These are phyloP conservation scores for Xylaria sp. DNA, from an alignment of 2,329 filamentous ascomycete genomes.

Conservation along the genomic window DNA sequence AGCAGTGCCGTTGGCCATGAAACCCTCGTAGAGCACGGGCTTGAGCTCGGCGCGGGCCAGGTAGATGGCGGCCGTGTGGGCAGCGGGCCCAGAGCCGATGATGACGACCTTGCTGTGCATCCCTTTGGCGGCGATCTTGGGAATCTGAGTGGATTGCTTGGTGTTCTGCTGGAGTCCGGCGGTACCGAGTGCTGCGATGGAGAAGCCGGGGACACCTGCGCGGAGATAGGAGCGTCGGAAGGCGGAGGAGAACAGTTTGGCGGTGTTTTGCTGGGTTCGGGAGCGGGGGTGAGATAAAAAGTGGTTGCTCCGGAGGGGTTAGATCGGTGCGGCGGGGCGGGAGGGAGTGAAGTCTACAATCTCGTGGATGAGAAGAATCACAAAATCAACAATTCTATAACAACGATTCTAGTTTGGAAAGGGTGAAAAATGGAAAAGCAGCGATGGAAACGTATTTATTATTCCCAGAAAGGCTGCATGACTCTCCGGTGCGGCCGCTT, in stretches of 20 bases:
- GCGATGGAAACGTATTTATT: not conserved
- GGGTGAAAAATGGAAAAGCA: not conserved
- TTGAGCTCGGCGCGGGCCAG: constrained; percentile 90
- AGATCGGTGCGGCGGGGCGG: not conserved
- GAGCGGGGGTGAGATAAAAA: not conserved
- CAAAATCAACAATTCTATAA: not conserved
- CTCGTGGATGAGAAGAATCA: not conserved
- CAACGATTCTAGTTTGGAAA: not conserved
- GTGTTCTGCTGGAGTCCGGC: constrained; percentile 52
- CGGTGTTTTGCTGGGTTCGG: constrained; percentile 39
- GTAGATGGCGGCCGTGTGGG: constrained; percentile 96
- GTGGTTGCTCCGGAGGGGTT: not conserved
- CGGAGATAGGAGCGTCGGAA: constrained; percentile 67
- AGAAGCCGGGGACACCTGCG: constrained; percentile 66
- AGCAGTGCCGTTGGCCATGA: constrained; percentile 94
- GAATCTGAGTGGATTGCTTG: constrained; percentile 32
- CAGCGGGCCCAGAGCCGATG: constrained; percentile 91
- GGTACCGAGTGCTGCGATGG: constrained; percentile 65
- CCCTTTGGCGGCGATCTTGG: constrained; percentile 45
- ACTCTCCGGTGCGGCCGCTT: not conserved
- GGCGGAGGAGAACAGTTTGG: constrained; percentile 88
- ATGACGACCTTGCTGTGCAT: constrained; percentile 95
- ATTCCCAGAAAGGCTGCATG: not conserved
- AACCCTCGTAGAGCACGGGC: constrained; percentile 94
- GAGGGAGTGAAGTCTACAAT: not conserved